Evolutionary conservation across 306 rosid genomes (phyloP).

Genomic region (Lotus japonicus): DNA sequence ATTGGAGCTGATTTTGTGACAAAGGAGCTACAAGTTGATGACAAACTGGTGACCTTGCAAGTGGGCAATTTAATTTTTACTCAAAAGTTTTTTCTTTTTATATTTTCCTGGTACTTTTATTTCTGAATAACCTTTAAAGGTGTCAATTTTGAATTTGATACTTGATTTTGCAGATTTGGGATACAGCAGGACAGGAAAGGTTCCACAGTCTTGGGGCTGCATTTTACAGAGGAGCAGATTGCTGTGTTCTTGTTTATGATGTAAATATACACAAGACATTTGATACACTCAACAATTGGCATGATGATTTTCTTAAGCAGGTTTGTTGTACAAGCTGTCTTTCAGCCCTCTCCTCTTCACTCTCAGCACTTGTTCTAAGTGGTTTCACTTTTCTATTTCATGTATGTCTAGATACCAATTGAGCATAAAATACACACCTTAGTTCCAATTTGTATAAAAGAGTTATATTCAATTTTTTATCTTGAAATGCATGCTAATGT

Average conservation of each 20-base stretch:
- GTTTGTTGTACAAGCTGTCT: conserved; percentile 23
- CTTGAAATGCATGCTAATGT: too few relatives aligned
- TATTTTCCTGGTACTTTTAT: not conserved
- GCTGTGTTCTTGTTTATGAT: conserved; percentile 87
- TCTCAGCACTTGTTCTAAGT: not conserved
- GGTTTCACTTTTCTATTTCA: not conserved
- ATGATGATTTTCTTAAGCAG: conserved; percentile 82
- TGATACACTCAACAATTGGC: conserved; percentile 75
- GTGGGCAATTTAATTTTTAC: conserved; percentile 32
- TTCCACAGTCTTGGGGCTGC: conserved; percentile 83
- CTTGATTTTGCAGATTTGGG: conserved; percentile 73
- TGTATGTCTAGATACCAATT: too few relatives aligned
- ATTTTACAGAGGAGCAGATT: conserved; percentile 89
- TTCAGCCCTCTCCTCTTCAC: not conserved
- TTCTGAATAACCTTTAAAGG: not conserved
- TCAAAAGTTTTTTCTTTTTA: too few relatives aligned
- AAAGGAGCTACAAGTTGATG: conserved; percentile 76
- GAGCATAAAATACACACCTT: too few relatives aligned
- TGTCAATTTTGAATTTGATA: not conserved
- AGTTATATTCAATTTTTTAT: too few relatives aligned
- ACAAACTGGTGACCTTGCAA: conserved; percentile 73
- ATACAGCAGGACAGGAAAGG: conserved; percentile 95
- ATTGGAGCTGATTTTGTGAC: conserved; percentile 98
- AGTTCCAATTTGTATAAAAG: too few relatives aligned
- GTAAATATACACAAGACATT: conserved; percentile 58